Evolutionary conservation across 768 basidiomycete genomes (phyloP), one percentile per base, ranked within the genome.

Genomic region (Trametes cinnabarina): DNA sequence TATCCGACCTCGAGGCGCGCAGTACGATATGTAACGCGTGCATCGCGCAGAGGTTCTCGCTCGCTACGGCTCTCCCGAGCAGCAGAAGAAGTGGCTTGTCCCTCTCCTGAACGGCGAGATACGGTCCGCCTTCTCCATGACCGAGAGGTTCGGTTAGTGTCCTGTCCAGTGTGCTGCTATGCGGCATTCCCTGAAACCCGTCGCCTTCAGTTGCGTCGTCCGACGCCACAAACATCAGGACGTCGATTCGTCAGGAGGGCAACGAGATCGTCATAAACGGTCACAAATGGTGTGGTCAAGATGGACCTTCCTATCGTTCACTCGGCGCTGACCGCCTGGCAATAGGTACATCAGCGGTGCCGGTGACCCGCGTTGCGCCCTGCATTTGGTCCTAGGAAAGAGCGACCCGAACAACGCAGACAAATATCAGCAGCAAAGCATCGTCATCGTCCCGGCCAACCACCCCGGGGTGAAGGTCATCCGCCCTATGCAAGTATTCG

Each of bases 31-130:
- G n/a, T n/a, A n/a, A n/a, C n/a, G n/a, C n/a, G n/a, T n/a, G n/a
- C n/a, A n/a, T n/a, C n/a, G n/a, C n/a, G 40, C 76, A 95, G 95
- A 99, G 92, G 94, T 99, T 20, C 79, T 99, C 58, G 97, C 97
- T 32, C 83, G 90, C 55, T 99, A 95, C 71, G 97, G 91, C n/a
- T 88, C 86, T 26, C 82, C 86, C 1, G 91, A 85, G 60, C 97
- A 99, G 68, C 92, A 98, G 73, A 80, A 88, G 74, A 84, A 87
- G 70, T 99, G 94, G 90, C 81, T 99, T 7, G 64, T 81, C 23
- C 94, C 94, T 19, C 77, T 99, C 20, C 76, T 98, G 51, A 88
- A 92, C 55, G 97, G 96, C 43, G 87, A 96, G 74, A 98, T 92
- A 60, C 87, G 97, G 35, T 93, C 90, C 17, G 87, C 94, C 7